Percentiles rank a stretch among this genome's conserved stretches.
phyloP scores from a whole-genome alignment of 108 stramenopile genomes.

The Halocafeteria seosinensis region DNA sequence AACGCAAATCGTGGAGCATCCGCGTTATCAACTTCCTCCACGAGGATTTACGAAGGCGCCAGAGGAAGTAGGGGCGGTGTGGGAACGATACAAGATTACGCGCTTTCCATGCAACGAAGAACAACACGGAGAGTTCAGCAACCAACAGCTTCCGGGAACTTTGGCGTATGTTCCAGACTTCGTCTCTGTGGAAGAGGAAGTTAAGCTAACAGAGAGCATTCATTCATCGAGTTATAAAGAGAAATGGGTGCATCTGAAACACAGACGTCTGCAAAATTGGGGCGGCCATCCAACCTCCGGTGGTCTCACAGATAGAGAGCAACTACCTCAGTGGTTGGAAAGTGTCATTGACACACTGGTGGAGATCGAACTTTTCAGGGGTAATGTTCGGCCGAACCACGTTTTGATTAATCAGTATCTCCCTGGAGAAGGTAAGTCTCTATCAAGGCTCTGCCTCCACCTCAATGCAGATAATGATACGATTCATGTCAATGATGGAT shows the following conservation, averaged over 20 bases:
- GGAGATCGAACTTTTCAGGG: neutral
- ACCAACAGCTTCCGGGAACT: too few species aligned
- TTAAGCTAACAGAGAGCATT: neutral
- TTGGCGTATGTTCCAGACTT: neutral
- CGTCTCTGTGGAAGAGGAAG: neutral
- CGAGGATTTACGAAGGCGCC: too few species aligned
- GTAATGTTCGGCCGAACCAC: conserved; percentile 19
- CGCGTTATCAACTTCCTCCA: too few species aligned
- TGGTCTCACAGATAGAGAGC: neutral
- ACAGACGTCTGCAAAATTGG: neutral
- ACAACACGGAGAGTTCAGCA: too few species aligned
- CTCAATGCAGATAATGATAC: too few species aligned
- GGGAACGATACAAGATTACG: too few species aligned
- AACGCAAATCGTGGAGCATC: too few species aligned
- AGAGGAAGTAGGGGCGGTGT: too few species aligned
- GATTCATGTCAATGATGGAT: too few species aligned
- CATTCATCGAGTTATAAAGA: neutral
- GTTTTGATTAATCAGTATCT: conserved; percentile 33
- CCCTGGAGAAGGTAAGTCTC: conserved; percentile 27
- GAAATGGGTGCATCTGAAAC: neutral
- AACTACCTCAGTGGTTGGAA: neutral
- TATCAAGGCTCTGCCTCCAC: too few species aligned
- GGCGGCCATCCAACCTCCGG: neutral
- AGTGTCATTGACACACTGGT: neutral
- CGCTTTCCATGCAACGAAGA: too few species aligned